Base-by-base conservation (phyloP, 2,329 filamentous ascomycete genomes). In the Fusarium sp. region DNA sequence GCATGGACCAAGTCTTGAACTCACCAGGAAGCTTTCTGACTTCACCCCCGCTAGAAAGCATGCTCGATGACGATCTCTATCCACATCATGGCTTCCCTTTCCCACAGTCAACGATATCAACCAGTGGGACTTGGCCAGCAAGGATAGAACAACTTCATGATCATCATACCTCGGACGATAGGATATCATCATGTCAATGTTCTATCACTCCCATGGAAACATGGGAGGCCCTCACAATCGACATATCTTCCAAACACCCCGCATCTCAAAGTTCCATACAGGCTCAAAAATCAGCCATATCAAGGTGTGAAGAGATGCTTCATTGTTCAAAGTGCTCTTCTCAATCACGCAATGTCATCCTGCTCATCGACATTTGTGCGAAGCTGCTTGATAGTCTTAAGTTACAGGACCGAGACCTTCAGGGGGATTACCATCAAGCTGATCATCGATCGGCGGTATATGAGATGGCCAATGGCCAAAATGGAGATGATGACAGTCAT, bases 361-460 rank as follows among this genome's bases (percentile, higher is more conserved):
- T 55, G 5, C 51, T 55, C 14, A n/a, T 55, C 15, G 26, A 30
- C 1, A n/a, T 55, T 12, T 55, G 26, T 30, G 26, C 51, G 11
- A 55, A 41, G 36, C 14, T 55, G 2, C 51, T 55, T 3, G 35
- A 39, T 2, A 38, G 35, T 18, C 35, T 55, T 3, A 41, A 7
- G 36, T 15, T n/a, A n/a, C 51, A 55, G 11, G 36, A 55, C 15
- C 20, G 20, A 11, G 51, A 30, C 5, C 36, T 55, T n/a, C 35
- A 41, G 22, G 20, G 24, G 0, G 20, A n/a, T 1, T 4, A 30
- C 4, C 35, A 18, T 15, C 51, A n/a, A 24, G 8, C 3, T 30
- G 26, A 39, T 6, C 24, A 36, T 28, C 24, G 35, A 6, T 5
- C 5, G 14, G 24, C 5, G 20, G 35, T 28, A 7, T 55, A 18